phyloP scores from a whole-genome alignment of 1,284 basidiomycete genomes.

The Veloporphyrellus conicus region DNA sequence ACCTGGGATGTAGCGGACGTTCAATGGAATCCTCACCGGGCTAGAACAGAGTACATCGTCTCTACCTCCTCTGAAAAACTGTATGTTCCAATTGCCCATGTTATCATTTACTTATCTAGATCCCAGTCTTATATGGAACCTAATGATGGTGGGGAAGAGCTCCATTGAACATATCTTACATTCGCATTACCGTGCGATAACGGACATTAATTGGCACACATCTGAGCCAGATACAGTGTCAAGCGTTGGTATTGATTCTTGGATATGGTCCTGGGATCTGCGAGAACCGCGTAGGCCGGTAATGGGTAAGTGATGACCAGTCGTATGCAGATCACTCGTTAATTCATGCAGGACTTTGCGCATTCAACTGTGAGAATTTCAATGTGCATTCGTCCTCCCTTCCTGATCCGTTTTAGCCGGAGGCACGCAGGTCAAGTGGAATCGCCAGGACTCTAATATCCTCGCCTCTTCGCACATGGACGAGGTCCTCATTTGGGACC shows the following conservation, averaged over 20 bases:
- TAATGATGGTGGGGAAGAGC: constrained; percentile 64
- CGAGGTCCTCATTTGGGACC: constrained; percentile 83
- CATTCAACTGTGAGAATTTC: constrained; percentile 60
- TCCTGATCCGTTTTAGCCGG: constrained; percentile 45
- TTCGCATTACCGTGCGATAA: constrained; percentile 88
- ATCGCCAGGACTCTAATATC: constrained; percentile 77
- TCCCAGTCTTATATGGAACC: constrained; percentile 86
- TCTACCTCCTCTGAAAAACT: constrained; percentile 95
- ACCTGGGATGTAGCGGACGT: constrained; percentile 96
- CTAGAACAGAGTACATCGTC: constrained; percentile 84
- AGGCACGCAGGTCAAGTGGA: constrained; percentile 97
- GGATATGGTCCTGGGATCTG: constrained; percentile 88
- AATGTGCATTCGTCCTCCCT: not conserved
- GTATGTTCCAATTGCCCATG: constrained; percentile 35
- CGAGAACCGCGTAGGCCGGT: constrained; percentile 60
- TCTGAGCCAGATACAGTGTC: constrained; percentile 73
- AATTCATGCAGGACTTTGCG: constrained; percentile 52
- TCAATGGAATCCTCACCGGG: constrained; percentile 94
- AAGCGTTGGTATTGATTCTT: constrained; percentile 76
- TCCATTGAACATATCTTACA: constrained; percentile 78
- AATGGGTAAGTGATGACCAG: constrained; percentile 45
- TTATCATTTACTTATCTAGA: constrained; percentile 7
- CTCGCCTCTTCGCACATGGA: constrained; percentile 85
- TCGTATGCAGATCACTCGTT: constrained; percentile 3
- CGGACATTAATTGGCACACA: constrained; percentile 95